These are phyloP conservation scores for Edaphochlamys debaryana DNA, from an alignment of 139 green algal species.

Conservation along the genomic window DNA sequence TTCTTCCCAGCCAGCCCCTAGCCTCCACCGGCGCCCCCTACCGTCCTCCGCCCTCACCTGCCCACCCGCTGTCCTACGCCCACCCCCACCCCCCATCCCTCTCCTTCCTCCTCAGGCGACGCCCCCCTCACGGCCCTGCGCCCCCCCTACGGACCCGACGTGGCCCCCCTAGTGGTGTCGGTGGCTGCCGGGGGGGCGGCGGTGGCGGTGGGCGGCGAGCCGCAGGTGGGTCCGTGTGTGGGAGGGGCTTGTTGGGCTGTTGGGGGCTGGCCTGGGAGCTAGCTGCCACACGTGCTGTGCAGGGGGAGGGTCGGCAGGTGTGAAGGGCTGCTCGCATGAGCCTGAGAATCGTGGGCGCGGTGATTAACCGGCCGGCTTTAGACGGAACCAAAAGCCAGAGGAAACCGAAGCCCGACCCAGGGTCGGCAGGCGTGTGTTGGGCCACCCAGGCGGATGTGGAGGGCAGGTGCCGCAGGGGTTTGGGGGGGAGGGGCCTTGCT, in stretches of 20 bases:
- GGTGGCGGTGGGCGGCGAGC: constrained; percentile 13
- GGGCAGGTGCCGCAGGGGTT: too few species aligned
- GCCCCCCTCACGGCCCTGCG: background rate
- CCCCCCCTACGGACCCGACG: background rate
- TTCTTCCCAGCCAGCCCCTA: background rate
- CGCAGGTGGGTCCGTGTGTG: background rate
- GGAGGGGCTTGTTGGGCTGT: background rate
- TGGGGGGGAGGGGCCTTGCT: too few species aligned
- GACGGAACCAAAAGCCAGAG: too few species aligned
- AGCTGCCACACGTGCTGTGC: too few species aligned
- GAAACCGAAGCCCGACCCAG: too few species aligned
- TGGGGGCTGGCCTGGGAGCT: background rate
- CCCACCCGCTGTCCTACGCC: background rate
- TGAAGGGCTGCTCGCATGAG: too few species aligned
- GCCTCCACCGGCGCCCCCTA: background rate
- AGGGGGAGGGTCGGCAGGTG: too few species aligned
- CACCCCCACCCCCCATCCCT: background rate
- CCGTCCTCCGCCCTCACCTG: background rate
- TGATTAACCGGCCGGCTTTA: too few species aligned
- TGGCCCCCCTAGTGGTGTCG: background rate
- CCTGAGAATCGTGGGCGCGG: too few species aligned
- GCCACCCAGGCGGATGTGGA: too few species aligned
- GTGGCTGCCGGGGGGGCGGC: background rate
- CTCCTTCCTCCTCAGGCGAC: background rate
- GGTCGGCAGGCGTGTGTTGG: too few species aligned